Evolutionary conservation across 2,329 filamentous ascomycete species (phyloP), one percentile per base, ranked within the genome.

Genomic region (Talaromyces sp.): DNA sequence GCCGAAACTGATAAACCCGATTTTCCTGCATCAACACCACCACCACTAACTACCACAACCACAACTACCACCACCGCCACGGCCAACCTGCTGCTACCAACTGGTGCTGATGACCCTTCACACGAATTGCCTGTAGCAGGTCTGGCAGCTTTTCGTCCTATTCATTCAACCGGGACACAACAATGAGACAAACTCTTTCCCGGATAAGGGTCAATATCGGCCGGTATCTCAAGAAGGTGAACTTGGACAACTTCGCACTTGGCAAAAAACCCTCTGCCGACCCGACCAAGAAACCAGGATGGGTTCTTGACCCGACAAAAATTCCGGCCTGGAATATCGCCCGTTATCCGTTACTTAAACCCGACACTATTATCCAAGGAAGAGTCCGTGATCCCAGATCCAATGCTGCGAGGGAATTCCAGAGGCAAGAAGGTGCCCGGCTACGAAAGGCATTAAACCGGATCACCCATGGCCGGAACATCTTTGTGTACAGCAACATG

Each of bases 401-500:
- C 2, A 78, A 76, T 68, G 78, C 79, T n/a, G 77, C 73, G 66
- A 75, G 75, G 66, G 66, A 73, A 63, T 72, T 74, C 57, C 69
- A 71, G 64, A 65, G 63, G 18, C 73, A 73, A 54, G 77, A 80
- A 63, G 70, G 71, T 27, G 69, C 68, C 47, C 74, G 77, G 67
- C 69, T 78, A 68, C 72, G 73, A 63, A 80, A 79, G 70, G 79
- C 81, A 33, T 70, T 82, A 63, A 76, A 78, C 59, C 76, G 78
- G 60, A 67, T 81, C 60, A 73, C 72, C 5, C 81, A 84, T 66
- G 85, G 85, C 63, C 79, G 82, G 68, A 81, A 86, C 72, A 86
- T 89, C 69, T 88, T 85, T 72, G 81, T 83, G 69, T 89, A 87
- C 75, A 80, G 81, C 68, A 82, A 88, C 71, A 76, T 85, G 67